A percentile compares a stretch with the other conserved stretches of the same genome.
Conservation (phyloP, 306 rosid species). For the Vigna nakashimae region DNA sequence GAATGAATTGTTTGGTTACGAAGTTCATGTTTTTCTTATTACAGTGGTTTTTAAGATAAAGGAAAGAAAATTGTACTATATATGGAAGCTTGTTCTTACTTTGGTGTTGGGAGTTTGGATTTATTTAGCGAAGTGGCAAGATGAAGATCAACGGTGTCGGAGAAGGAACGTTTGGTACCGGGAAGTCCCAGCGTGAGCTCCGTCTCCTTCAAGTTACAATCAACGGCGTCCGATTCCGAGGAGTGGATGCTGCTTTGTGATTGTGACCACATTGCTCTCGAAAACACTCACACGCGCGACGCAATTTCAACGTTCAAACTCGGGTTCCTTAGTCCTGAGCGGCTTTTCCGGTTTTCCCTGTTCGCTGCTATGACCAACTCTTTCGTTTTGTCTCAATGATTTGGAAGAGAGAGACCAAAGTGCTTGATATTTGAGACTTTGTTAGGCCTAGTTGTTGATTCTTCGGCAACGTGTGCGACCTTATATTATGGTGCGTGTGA, state of each 20-base stretch:
- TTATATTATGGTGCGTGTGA: conserved; percentile 19
- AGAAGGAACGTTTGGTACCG: conserved; percentile 65
- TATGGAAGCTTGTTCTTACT: conserved; percentile 49
- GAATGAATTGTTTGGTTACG: no score
- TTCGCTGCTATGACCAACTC: not conserved
- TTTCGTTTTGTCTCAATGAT: not conserved
- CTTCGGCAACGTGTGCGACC: conserved; percentile 7
- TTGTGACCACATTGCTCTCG: conserved; percentile 45
- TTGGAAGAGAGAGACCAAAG: conserved; percentile 1
- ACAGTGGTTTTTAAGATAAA: no score
- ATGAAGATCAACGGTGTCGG: conserved; percentile 54
- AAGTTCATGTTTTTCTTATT: no score
- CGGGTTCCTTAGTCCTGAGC: not conserved
- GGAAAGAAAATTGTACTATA: no score
- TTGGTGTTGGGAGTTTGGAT: conserved; percentile 43
- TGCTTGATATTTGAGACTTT: not conserved
- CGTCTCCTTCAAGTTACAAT: conserved; percentile 55
- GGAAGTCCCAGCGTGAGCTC: conserved; percentile 70
- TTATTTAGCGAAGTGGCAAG: conserved; percentile 41
- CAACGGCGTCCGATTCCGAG: conserved; percentile 43
- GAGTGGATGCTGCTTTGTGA: conserved; percentile 37
- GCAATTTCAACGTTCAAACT: conserved; percentile 39
- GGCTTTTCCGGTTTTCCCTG: not conserved
- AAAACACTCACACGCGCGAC: not conserved
- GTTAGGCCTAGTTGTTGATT: not conserved